phyloP scores from a whole-genome alignment of 805 yeast genomes.

The Cephaloascus albidus region DNA sequence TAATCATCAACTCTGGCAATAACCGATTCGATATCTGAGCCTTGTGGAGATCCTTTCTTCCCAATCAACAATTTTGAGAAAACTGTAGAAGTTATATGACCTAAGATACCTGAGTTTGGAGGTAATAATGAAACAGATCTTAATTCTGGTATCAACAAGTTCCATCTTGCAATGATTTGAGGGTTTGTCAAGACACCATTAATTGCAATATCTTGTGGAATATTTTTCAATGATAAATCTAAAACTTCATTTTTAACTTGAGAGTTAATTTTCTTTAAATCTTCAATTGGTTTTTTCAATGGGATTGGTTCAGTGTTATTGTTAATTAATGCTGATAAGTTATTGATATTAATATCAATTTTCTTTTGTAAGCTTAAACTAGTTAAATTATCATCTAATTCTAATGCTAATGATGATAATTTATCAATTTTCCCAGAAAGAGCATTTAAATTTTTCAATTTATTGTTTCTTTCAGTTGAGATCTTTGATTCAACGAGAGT shows the following conservation, averaged over 20 bases:
- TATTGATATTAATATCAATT: neutral
- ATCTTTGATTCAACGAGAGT: conserved; percentile 47
- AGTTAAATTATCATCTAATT: neutral
- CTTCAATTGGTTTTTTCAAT: conserved; percentile 8
- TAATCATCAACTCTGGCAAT: conserved; percentile 78
- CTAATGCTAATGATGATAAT: conserved; percentile 40
- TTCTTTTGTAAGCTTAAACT: neutral
- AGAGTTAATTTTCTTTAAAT: too few species aligned
- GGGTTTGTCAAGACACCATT: conserved; percentile 66
- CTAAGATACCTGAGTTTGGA: conserved; percentile 91
- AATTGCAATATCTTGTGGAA: conserved; percentile 31
- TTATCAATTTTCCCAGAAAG: conserved; percentile 44
- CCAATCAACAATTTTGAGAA: conserved; percentile 70
- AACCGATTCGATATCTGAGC: conserved; percentile 81
- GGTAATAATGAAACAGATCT: conserved; percentile 85
- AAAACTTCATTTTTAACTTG: neutral
- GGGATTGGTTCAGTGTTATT: conserved; percentile 26
- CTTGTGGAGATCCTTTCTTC: conserved; percentile 70
- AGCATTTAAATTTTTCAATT: conserved; percentile 59
- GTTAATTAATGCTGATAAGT: conserved; percentile 2
- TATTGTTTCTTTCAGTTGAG: conserved; percentile 69
- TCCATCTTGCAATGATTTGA: conserved; percentile 76
- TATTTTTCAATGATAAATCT: conserved; percentile 11
- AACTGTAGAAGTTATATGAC: conserved; percentile 73
- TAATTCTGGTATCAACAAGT: conserved; percentile 72